Evolutionary conservation across 2,329 filamentous ascomycete genomes (phyloP), one percentile per base, ranked within the genome.

Genomic region (Fusarium tjaetaba): DNA sequence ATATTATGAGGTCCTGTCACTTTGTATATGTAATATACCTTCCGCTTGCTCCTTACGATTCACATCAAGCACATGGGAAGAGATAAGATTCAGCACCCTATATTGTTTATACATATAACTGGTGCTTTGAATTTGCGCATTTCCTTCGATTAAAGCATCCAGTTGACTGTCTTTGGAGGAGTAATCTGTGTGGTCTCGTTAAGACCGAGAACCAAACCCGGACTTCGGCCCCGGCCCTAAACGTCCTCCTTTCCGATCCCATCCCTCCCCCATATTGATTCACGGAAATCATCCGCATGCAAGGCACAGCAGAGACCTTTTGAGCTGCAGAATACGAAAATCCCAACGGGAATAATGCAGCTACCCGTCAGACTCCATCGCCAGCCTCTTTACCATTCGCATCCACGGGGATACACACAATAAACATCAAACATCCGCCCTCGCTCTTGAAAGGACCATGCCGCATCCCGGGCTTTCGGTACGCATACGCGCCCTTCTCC

Each of bases 391-490:
- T 55, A 2, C 61, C 69, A 24, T 61, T 48, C 42, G 42, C 53
- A 30, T 61, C 55, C 18, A 78, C 69, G 24, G 70, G 73, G 38
- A 79, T 74, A 55, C 71, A 73, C 11, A 76, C 58, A 63, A 81
- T 77, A 61, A 75, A 75, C 65, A 75, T 81, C 64, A 84, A 74
- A 67, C 82, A 85, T 8, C 82, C 82, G 10, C 77, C 55, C 38
- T 78, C 73, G 32, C 78, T 81, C 61, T 68, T 72, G 65, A 83
- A 84, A 18, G 81, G 82, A 1, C 83, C 83, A 76, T 84, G 81
- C 66, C 80, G 71, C 82, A 83, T 84, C 15, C 81, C 82, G 20
- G 82, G 81, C 55, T 81, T 78, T 26, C 82, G 79, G 70, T 84
- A 84, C 20, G 82, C 83, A 78, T 84, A 84, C 8, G 80, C 77